Evolutionary conservation across 2,329 filamentous ascomycete species (phyloP).

Genomic region (Truncatella angustata): DNA sequence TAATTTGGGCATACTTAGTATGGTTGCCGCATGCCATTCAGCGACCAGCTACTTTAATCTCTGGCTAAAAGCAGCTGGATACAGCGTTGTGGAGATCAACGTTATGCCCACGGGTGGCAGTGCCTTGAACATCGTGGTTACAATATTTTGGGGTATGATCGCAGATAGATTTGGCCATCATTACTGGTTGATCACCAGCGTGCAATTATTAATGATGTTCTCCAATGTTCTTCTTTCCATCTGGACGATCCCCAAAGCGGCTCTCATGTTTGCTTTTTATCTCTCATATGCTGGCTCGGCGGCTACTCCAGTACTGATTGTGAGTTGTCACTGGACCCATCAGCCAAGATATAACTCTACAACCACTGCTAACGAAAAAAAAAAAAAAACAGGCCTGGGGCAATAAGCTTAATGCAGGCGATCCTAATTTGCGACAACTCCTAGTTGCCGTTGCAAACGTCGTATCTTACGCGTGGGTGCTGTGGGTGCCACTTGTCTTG

Average conservation of each 20-base stretch:
- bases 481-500: background rate
- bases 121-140: background rate
- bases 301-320: background rate
- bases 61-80: background rate
- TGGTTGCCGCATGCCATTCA: background rate
- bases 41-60: conserved; percentile 1
- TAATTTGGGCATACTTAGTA: background rate
- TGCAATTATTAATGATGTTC: background rate
- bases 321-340: no score
- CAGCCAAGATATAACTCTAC: no score
- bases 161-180: background rate
- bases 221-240: conserved; percentile 1
- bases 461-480: background rate
- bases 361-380: background rate
- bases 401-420: background rate
- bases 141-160: background rate
- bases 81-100: conserved; percentile 2
- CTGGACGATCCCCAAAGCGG: conserved; percentile 4
- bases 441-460: background rate
- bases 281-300: conserved; percentile 1
- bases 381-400: background rate
- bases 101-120: conserved; percentile 3
- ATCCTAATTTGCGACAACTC: background rate
- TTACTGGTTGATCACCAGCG: background rate
- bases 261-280: conserved; percentile 5